Evolutionary conservation across 2,329 filamentous ascomycete genomes (phyloP).

Genomic region (Biscogniauxia mediterranea): DNA sequence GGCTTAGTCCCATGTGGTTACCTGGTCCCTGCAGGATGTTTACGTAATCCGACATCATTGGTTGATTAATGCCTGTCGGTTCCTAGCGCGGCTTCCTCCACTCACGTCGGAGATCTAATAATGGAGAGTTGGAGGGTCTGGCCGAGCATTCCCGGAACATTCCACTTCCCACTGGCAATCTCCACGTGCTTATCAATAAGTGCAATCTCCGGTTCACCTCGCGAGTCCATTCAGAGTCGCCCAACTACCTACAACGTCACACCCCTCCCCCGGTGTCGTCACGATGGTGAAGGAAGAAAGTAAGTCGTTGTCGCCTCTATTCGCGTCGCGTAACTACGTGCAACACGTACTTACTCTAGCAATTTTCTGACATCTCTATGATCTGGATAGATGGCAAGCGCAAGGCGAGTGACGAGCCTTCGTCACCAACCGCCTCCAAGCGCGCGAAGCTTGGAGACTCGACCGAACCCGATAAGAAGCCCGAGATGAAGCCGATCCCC

Average conservation of each 20-base stretch:
- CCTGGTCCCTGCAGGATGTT: background rate
- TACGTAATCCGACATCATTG: background rate
- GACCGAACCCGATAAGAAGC: slow-evolving; percentile 48
- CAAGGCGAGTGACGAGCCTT: slow-evolving; percentile 67
- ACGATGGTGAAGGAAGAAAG: slow-evolving; percentile 42
- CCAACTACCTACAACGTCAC: slow-evolving; percentile 5
- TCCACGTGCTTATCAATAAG: slow-evolving; percentile 4
- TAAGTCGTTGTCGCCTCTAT: slow-evolving; percentile 22
- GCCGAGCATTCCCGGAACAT: background rate
- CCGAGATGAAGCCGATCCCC: slow-evolving; percentile 64
- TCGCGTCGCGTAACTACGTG: background rate
- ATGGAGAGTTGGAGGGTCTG: background rate
- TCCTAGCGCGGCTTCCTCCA: too few species aligned
- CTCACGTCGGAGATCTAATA: slow-evolving; percentile 1
- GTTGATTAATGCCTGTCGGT: background rate
- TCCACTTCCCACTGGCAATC: slow-evolving; percentile 1
- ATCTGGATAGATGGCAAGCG: slow-evolving; percentile 58
- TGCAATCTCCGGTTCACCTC: slow-evolving; percentile 1
- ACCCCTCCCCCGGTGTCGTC: slow-evolving; percentile 2
- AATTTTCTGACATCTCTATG: background rate
- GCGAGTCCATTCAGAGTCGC: slow-evolving; percentile 6
- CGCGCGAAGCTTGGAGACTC: slow-evolving; percentile 55
- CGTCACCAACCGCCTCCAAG: slow-evolving; percentile 62
- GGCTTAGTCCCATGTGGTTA: background rate
- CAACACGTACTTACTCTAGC: background rate